Evolutionary conservation across 208 protist genomes (phyloP).

Genomic region (Trypanosomatidae sp.): DNA sequence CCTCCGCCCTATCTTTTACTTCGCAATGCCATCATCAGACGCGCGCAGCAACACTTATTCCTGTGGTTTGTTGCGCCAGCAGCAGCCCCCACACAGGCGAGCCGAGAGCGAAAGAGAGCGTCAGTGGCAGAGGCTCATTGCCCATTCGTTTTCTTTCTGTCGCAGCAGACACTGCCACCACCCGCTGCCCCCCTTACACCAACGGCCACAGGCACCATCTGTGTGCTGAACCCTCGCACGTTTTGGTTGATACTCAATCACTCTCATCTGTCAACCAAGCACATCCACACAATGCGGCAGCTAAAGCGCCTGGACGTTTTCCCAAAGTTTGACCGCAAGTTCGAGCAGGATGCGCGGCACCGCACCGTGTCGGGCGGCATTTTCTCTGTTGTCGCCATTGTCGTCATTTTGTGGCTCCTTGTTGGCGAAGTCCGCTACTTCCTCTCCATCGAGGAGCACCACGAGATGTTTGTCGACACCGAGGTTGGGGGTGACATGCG

Average conservation of each 20-base stretch:
- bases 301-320: constrained; percentile 81
- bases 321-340: constrained; percentile 89
- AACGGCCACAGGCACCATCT: too few species aligned
- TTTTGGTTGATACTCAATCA: neutral
- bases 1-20: neutral
- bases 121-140: neutral
- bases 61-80: neutral
- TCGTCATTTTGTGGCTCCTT: constrained; percentile 59
- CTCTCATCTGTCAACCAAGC: neutral
- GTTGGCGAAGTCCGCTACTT: constrained; percentile 72
- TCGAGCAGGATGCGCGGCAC: constrained; percentile 73
- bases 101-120: neutral
- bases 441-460: constrained; percentile 49
- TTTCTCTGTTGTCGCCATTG: constrained; percentile 53
- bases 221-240: neutral
- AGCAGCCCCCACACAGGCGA: neutral
- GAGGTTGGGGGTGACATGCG: constrained; percentile 56
- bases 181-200: neutral
- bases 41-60: neutral
- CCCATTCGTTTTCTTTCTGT: too few species aligned
- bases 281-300: constrained; percentile 21
- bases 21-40: neutral
- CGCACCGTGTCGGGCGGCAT: constrained; percentile 46
- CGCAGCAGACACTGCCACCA: neutral
- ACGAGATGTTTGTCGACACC: constrained; percentile 79